Percentiles rank a stretch among this genome's conserved stretches.
These are phyloP conservation scores for Zygosaccharomyces sapae DNA, from an alignment of 1,139 yeast genomes.

Conservation along the genomic window DNA sequence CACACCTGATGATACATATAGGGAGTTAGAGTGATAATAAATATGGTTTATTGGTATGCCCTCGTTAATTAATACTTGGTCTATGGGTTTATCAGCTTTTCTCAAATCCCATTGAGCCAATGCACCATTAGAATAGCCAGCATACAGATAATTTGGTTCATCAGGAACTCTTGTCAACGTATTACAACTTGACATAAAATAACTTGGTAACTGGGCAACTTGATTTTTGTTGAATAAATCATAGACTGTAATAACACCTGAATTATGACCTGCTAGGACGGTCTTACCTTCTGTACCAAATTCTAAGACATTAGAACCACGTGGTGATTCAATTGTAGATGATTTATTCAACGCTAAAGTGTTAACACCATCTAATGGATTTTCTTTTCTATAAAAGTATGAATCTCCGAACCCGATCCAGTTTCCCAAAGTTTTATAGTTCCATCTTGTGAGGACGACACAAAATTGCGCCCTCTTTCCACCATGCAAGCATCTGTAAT, in stretches of 20 bases:
- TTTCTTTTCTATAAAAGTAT: conserved; percentile 40
- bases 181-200: conserved; percentile 21
- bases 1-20: conserved; percentile 25
- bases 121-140: conserved; percentile 48
- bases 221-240: conserved; percentile 35
- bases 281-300: conserved; percentile 42
- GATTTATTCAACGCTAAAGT: conserved; percentile 20
- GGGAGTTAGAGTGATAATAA: conserved; percentile 6
- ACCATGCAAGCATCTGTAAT: conserved; percentile 48
- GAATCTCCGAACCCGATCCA: conserved; percentile 47
- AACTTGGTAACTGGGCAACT: conserved; percentile 22
- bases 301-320: conserved; percentile 28
- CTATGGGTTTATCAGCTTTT: conserved; percentile 17
- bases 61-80: conserved; percentile 16
- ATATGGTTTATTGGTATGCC: conserved; percentile 19
- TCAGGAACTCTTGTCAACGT: conserved; percentile 22
- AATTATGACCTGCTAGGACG: conserved; percentile 46
- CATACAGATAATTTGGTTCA: conserved; percentile 30
- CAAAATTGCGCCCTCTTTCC: conserved; percentile 62
- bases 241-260: conserved; percentile 45
- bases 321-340: background rate
- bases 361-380: conserved; percentile 38
- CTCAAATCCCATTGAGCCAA: conserved; percentile 43
- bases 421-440: conserved; percentile 63
- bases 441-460: conserved; percentile 53